Conservation (phyloP, 1,284 basidiomycete species). For the Amylostereum areolatum region DNA sequence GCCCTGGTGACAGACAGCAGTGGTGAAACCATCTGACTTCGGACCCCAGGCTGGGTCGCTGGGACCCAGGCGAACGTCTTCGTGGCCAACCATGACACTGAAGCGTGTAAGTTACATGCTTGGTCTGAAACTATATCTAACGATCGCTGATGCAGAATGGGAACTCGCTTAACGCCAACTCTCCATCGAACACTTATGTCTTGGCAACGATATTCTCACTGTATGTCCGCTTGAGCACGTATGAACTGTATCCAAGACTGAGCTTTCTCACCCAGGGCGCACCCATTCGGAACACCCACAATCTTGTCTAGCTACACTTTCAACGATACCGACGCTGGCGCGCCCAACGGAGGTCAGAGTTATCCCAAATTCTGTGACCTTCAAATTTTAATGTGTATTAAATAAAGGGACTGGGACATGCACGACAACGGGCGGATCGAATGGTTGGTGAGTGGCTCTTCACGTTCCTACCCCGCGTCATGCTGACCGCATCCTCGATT, state of each 20-base stretch:
- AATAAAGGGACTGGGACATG: slow-evolving; percentile 45
- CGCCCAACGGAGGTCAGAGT: slow-evolving; percentile 42
- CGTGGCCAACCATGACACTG: slow-evolving; percentile 66
- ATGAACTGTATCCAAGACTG: background rate
- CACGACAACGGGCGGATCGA: slow-evolving; percentile 40
- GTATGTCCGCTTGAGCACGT: slow-evolving; percentile 13
- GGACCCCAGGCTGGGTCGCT: slow-evolving; percentile 42
- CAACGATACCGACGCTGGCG: slow-evolving; percentile 37
- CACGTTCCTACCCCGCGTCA: background rate
- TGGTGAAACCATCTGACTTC: background rate
- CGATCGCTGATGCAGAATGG: slow-evolving; percentile 33
- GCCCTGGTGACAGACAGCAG: background rate
- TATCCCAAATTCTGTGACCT: background rate
- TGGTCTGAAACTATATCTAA: background rate
- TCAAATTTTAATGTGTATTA: background rate
- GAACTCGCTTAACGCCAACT: slow-evolving; percentile 49
- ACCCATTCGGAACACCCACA: slow-evolving; percentile 61
- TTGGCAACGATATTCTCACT: slow-evolving; percentile 59
- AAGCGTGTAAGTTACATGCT: slow-evolving; percentile 42
- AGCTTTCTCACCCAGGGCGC: slow-evolving; percentile 28
- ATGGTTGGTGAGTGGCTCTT: slow-evolving; percentile 36
- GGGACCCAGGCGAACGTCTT: slow-evolving; percentile 57
- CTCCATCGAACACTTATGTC: slow-evolving; percentile 58
- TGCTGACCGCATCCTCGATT: slow-evolving; percentile 14
- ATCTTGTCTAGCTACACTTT: slow-evolving; percentile 57